Base-by-base conservation (phyloP, 495 filamentous ascomycete species). In the Penicillium canescens region DNA sequence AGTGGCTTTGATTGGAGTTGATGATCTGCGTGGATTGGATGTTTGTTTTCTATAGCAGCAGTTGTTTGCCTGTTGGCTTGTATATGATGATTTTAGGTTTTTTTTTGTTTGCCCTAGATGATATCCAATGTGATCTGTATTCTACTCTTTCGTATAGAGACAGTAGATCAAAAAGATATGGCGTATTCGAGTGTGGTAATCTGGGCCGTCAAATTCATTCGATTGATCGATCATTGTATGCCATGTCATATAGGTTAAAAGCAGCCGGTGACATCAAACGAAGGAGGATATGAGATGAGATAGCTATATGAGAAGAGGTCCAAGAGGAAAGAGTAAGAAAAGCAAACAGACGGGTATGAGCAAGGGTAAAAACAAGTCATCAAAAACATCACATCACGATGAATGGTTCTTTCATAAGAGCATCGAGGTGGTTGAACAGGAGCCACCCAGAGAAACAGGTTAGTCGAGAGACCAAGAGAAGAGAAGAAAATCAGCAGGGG, bases 41-140 rank as follows among this genome's bases (percentile, higher is more conserved):
- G 37, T 42, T 36, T 44, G 39, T 18, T 24, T n/a, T 37, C n/a
- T 51, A 51, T 55, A 55, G 51, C 53, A 58, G 18, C 50, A 45
- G 42, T 41, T 46, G 24, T 39, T 47, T 39, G 16, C 26, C 42
- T 21, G 41, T 50, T 54, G 41, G 28, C 28, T 51, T 52, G 36
- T 65, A 44, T 51, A 18, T 57, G 53, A 46, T 54, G 44, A 60
- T 9, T 33, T 57, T 61, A 52, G 47, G 52, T 58, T 60, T 54
- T 34, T 53, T 55, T 49, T 55, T 58, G 52, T 56, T 50, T 57
- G 62, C 47, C 40, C 52, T 64, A 66, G 57, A 66, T 66, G 63
- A 66, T 66, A 66, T 66, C 63, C 63, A 66, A 61, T 63, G 57
- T 61, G 63, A 63, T 59, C 55, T 64, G 60, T 66, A 64, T 66